Evolutionary conservation across 305 asterid genomes (phyloP).

Genomic region (Withania somnifera): DNA sequence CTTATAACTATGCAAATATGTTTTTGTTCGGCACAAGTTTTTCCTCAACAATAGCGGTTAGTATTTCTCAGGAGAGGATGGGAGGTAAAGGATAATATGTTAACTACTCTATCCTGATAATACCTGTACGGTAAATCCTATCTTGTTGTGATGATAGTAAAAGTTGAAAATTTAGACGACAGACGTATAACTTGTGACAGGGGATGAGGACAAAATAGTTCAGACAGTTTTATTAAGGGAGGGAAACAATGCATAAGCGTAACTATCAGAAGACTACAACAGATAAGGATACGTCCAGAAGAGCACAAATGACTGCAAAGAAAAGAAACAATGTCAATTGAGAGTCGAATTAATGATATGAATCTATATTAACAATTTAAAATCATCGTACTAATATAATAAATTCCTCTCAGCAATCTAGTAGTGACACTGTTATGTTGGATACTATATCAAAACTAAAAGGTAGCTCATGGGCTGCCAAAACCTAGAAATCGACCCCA

Average conservation of each 20-base stretch:
- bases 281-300: conserved; percentile 92
- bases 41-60: neutral
- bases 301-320: conserved; percentile 89
- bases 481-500: neutral
- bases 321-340: conserved; percentile 12
- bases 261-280: neutral
- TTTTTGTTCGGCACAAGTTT: neutral
- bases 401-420: neutral
- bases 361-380: neutral
- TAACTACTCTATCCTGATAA: neutral
- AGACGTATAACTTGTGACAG: neutral
- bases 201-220: neutral
- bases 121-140: neutral
- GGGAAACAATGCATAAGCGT: neutral
- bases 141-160: neutral
- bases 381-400: neutral
- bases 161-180: neutral
- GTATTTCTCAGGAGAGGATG: neutral
- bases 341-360: neutral
- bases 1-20: neutral
- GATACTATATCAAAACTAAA: neutral
- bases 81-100: neutral
- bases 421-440: neutral
- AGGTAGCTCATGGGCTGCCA: neutral
- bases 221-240: neutral